Evolutionary conservation across 2,329 filamentous ascomycete genomes (phyloP).

Genomic region (Talaromyces sp.): DNA sequence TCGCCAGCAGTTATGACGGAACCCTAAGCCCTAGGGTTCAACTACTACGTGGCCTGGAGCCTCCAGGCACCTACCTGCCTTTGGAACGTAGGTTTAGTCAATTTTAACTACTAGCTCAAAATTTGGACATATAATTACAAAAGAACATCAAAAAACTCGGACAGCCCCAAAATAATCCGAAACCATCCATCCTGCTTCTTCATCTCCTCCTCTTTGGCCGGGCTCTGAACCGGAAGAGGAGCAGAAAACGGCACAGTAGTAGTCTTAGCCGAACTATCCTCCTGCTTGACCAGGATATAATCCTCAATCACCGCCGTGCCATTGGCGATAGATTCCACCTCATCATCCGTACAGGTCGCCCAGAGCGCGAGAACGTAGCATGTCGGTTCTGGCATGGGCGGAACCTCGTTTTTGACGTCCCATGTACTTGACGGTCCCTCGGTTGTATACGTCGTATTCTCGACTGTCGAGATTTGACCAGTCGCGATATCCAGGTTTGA

Average conservation of each 20-base stretch:
- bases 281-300: slow-evolving; percentile 46
- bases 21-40: background rate
- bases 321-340: slow-evolving; percentile 40
- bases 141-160: slow-evolving; percentile 1
- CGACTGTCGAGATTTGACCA: slow-evolving; percentile 45
- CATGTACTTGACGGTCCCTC: slow-evolving; percentile 41
- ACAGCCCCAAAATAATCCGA: background rate
- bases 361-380: slow-evolving; percentile 47
- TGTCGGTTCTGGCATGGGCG: slow-evolving; percentile 39
- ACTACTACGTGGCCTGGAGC: background rate
- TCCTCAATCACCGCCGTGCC: slow-evolving; percentile 49
- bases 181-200: background rate
- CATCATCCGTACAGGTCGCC: slow-evolving; percentile 46
- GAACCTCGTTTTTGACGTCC: slow-evolving; percentile 48
- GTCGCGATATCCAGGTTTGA: slow-evolving; percentile 56
- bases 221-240: background rate
- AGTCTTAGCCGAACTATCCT: slow-evolving; percentile 14
- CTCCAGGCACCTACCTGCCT: too few species aligned
- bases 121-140: background rate
- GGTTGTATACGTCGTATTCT: slow-evolving; percentile 40
- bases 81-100: too few species aligned
- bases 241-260: background rate
- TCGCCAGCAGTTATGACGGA: too few species aligned
- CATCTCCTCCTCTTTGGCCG: background rate
- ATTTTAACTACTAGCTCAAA: too few species aligned